Evolutionary conservation across 2,329 filamentous ascomycete genomes (phyloP), one percentile per base, ranked within the genome.

Genomic region (Aspergillus chevalieri): DNA sequence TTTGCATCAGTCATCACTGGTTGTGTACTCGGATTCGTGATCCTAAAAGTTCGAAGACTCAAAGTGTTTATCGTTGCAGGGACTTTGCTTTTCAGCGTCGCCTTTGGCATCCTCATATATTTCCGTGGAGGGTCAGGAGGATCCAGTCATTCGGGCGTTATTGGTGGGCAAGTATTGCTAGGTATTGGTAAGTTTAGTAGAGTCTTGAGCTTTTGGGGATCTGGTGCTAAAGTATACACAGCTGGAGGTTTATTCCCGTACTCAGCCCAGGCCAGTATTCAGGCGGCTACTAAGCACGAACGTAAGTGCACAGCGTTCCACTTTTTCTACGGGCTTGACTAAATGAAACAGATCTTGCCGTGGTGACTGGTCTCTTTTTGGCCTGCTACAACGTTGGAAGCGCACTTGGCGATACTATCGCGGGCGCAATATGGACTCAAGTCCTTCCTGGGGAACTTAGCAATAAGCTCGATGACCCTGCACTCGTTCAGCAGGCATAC

Each of bases 31-130:
- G 82, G 82, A 4, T 59, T 82, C 10, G 63, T 85, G 28, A 77
- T 85, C 36, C 77, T 74, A 68, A 74, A 73, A 48, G 72, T 83
- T 21, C 77, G 80, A 47, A 79, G 78, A 21, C 75, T 85, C 60
- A 86, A 86, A 60, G 63, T 73, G n/a, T 83, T 86, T 63, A 84
- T 85, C 59, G 65, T 85, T 36, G 67, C 68, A 24, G 83, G 83
- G 30, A 84, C 81, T 1, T 65, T 70, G 7, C 71, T 85, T 2
- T 85, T 82, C 69, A 72, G 82, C 58, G 79, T 83, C n/a, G 81
- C 82, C 1, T 85, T 84, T 54, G 83, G 82, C 8, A 73, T 86
- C 1, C 70, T 86, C 15, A 84, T 85, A 59, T 73, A 75, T 56
- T 86, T 74, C 70, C 80, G 83, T n/a, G 82, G 82, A 33, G 74